These are phyloP conservation scores for Calonectria fujianensis DNA, from an alignment of 2,329 filamentous ascomycete genomes.

Conservation along the genomic window DNA sequence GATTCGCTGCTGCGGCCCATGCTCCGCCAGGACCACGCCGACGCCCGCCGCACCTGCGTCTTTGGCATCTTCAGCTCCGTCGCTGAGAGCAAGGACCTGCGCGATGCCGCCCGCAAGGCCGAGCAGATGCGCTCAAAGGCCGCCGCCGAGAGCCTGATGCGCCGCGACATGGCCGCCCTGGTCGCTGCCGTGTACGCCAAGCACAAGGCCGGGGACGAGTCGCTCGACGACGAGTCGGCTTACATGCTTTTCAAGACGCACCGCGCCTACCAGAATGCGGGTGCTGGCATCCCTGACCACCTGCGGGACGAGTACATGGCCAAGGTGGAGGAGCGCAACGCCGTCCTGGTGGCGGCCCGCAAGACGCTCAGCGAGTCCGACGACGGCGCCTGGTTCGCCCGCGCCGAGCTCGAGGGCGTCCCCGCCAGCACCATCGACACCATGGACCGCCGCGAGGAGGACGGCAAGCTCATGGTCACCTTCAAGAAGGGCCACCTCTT, in stretches of 20 bases:
- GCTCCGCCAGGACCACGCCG: conserved; percentile 48
- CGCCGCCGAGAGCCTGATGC: conserved; percentile 47
- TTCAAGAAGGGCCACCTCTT: conserved; percentile 54
- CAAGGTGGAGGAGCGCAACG: conserved; percentile 52
- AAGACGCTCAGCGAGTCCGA: conserved; percentile 53
- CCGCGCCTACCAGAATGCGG: conserved; percentile 53
- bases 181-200: conserved; percentile 50
- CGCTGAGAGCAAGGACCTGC: conserved; percentile 48
- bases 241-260: conserved; percentile 54
- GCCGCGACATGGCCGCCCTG: conserved; percentile 51
- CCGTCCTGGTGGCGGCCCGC: conserved; percentile 50
- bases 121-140: conserved; percentile 51
- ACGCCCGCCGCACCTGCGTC: conserved; percentile 42
- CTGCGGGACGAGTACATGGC: conserved; percentile 47
- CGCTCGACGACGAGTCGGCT: conserved; percentile 46
- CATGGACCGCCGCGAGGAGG: conserved; percentile 41
- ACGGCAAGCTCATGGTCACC: conserved; percentile 44
- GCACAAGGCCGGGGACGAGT: conserved; percentile 40
- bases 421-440: conserved; percentile 46
- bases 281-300: conserved; percentile 49
- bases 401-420: conserved; percentile 49
- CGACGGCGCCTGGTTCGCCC: conserved; percentile 50
- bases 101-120: conserved; percentile 54
- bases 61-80: conserved; percentile 54
- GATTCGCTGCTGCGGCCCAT: conserved; percentile 48